Evolutionary conservation across 176 grass and related monocot genomes (phyloP), one percentile per base, ranked within the genome.

Genomic region (Aegilops bicornis): DNA sequence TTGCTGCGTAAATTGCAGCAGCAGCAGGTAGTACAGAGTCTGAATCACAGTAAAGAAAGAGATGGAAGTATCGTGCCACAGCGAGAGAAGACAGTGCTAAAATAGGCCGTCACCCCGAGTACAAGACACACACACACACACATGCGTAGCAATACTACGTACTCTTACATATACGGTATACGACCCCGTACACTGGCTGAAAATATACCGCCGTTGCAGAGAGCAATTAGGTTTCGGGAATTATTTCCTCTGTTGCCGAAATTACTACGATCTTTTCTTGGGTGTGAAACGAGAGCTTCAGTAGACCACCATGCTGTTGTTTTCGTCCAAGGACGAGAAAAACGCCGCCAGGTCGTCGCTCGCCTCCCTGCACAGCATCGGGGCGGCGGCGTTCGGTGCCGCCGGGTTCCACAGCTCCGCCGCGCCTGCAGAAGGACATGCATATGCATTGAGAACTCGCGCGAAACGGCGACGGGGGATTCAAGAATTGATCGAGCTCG

Each of bases 321-420:
- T 94, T 2, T 98, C 97, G 8, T 99, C 97, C 4, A 77, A 5
- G 16, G 79, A 3, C 1, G 30, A 47, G 64, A 89, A 48, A 80
- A 82, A 92, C 32, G 90, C 85, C 30, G 85, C 74, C 79, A 80
- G 87, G 65, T 99, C 97, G 73, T 93, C 92, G 82, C 97, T 99
- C 3, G 87, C 87, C 87, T 97, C 94, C 91, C 97, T 91, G 73
- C 97, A 97, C 70, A 99, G 86, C 83, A 73, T 62, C 82, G 73
- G 73, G 43, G 86, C 60, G 45, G 81, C 48, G 24, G 81, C 25
- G 64, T 77, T 70, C 47, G 8, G 74, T 32, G 82, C 64, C 29
- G 66, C 67, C 14, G 76, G 37, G 73, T 83, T 93, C 79, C 91
- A 93, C 4, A 65, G 24, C 39, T 98, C 91, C 15, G 20, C 15